These are phyloP conservation scores for Trametes meyenii DNA, from an alignment of 768 basidiomycete species.

Conservation along the genomic window DNA sequence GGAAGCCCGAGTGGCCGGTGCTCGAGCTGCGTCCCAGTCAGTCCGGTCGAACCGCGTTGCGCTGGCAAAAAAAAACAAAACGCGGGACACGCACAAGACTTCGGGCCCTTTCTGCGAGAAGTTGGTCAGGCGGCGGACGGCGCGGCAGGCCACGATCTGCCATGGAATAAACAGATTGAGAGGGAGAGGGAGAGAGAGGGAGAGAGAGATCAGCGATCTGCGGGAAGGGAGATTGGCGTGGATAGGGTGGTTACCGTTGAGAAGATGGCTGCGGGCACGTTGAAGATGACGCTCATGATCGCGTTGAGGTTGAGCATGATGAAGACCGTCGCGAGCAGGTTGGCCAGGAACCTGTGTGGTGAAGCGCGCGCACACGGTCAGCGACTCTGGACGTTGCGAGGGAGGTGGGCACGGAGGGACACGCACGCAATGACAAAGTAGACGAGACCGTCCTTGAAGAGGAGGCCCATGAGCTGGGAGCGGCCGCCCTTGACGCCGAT, in stretches of 20 bases:
- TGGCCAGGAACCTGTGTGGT: slow-evolving; percentile 47
- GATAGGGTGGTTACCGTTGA: slow-evolving; percentile 52
- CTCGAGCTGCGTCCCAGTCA: slow-evolving; percentile 20
- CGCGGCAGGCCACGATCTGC: slow-evolving; percentile 66
- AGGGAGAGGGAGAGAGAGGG: too few relatives aligned
- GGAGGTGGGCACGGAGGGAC: neutral
- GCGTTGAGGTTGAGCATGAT: slow-evolving; percentile 68
- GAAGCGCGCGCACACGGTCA: neutral
- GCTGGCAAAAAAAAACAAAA: too few relatives aligned
- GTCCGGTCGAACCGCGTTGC: too few relatives aligned
- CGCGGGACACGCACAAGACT: slow-evolving; percentile 49
- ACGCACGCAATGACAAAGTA: slow-evolving; percentile 77
- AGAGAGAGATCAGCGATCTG: neutral
- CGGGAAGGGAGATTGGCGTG: neutral
- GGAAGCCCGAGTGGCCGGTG: slow-evolving; percentile 52
- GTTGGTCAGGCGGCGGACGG: slow-evolving; percentile 66
- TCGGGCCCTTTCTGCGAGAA: slow-evolving; percentile 53
- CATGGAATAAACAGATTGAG: slow-evolving; percentile 10
- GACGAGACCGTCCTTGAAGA: slow-evolving; percentile 74
- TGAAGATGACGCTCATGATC: slow-evolving; percentile 74
- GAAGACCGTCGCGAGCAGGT: slow-evolving; percentile 50
- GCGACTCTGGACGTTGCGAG: neutral
- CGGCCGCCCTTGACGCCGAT: slow-evolving; percentile 36
- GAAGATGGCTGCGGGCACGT: slow-evolving; percentile 71
- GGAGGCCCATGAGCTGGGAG: slow-evolving; percentile 56